phyloP scores from a whole-genome alignment of 768 basidiomycete genomes.

The Calocybe cyanea region DNA sequence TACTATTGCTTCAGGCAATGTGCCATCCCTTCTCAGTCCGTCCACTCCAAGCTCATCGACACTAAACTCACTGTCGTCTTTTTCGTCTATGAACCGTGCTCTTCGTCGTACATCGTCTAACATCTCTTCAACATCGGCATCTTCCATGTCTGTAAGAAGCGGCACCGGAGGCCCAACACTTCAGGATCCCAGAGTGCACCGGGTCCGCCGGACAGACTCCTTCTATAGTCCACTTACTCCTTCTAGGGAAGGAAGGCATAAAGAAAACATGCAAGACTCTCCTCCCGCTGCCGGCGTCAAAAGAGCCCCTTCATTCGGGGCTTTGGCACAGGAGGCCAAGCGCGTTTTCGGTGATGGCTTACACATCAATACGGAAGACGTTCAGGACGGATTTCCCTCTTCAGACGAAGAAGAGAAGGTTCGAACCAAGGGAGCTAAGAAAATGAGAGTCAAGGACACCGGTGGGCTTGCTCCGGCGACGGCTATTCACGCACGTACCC shows the following conservation, averaged over 20 bases:
- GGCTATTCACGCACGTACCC: constrained; percentile 20
- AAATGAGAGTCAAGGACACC: constrained; percentile 38
- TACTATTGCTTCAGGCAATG: constrained; percentile 32
- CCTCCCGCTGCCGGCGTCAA: constrained; percentile 33
- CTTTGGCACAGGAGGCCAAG: constrained; percentile 27
- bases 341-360: constrained; percentile 12
- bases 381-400: constrained; percentile 45
- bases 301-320: constrained; percentile 60
- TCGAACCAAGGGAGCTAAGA: constrained; percentile 59
- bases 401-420: constrained; percentile 77
- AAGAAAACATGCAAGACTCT: constrained; percentile 15
- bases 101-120: constrained; percentile 44
- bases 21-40: constrained; percentile 44
- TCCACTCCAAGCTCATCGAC: constrained; percentile 68
- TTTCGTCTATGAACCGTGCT: constrained; percentile 32
- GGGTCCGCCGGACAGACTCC: constrained; percentile 48
- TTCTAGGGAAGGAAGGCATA: constrained; percentile 27
- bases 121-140: constrained; percentile 38
- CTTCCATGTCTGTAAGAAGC: constrained; percentile 38
- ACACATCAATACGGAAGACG: constrained; percentile 19
- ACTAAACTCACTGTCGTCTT: constrained; percentile 43
- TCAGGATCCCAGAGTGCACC: constrained; percentile 47
- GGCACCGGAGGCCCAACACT: constrained; percentile 31
- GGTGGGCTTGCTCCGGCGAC: constrained; percentile 16
- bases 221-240: constrained; percentile 32